Evolutionary conservation across 176 grass and related monocot genomes (phyloP), one percentile per base, ranked within the genome.

Genomic region (Carex myosuroides): DNA sequence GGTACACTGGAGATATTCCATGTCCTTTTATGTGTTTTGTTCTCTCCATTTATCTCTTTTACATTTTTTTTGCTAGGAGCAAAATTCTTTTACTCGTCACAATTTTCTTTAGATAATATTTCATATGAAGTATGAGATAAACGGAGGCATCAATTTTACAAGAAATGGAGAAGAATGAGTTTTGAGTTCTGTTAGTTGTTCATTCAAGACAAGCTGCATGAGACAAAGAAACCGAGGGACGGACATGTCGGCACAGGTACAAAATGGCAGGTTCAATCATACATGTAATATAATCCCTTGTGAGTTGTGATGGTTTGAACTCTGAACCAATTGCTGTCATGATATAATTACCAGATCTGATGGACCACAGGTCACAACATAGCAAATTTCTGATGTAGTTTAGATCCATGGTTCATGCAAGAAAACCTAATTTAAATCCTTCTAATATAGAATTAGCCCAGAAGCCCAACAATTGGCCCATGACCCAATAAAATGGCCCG

Each of bases 251-350:
- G 29, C 7, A 44, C n/a, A 39, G 29, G 77, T 81, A 81, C 79
- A 81, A 65, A 74, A 81, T 81, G 58, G 58, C 79, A 81, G 79
- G 79, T 64, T 50, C 79, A 81, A 81, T 46, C n/a, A 81, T 81
- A 81, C 58, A 39, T 39, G 4, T 5, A 39, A 39, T 4, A 81
- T 48, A 65, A 82, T 64, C 60, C 57, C 59, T 81, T 81, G 79
- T 81, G 59, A 82, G 13, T 68, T 68, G 29, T 68, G 13, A 68
- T 64, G 14, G 58, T 64, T 48, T 21, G 18, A 53, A 74, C 44
- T 74, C 60, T 82, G 59, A 82, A 29, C 39, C 29, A 8, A 30
- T 65, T 30, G 60, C 60, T 29, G 20, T 20, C 79, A 81, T 35
- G 13, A 64, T 35, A 60, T 80, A 80, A 57, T 73, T 48, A 73